Conservation (phyloP, 2,329 filamentous ascomycete species). For the Talaromyces islandicus region DNA sequence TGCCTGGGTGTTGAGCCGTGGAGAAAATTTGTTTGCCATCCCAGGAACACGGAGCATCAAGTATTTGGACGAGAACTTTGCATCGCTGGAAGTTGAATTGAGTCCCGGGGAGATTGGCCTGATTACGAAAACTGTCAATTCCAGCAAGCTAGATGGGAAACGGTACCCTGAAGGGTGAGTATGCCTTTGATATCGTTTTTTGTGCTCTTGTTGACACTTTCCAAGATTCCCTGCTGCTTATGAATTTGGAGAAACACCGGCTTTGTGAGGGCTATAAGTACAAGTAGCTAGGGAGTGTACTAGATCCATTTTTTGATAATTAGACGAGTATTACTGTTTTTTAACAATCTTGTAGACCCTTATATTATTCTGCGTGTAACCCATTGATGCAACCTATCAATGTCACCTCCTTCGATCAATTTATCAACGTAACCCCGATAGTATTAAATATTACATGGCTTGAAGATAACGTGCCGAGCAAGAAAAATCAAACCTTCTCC, state of each 20-base stretch:
- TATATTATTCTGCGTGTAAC: background rate
- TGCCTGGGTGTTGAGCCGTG: slow-evolving; percentile 37
- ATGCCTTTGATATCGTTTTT: background rate
- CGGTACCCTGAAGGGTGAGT: slow-evolving; percentile 7
- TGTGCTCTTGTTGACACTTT: background rate
- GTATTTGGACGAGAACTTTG: slow-evolving; percentile 9
- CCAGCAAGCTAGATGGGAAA: slow-evolving; percentile 2
- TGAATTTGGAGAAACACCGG: slow-evolving; percentile 9
- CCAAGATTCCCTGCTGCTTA: slow-evolving; percentile 3
- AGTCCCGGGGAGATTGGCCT: background rate
- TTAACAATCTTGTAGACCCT: background rate
- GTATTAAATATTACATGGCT: background rate
- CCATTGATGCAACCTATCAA: background rate
- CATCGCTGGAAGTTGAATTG: background rate
- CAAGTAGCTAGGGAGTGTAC: background rate
- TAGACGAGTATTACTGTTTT: background rate
- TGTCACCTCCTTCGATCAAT: background rate
- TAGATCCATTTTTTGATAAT: background rate
- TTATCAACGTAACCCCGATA: background rate
- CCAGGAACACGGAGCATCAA: slow-evolving; percentile 8
- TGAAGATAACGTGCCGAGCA: background rate
- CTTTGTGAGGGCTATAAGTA: background rate
- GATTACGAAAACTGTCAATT: background rate
- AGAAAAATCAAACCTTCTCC: background rate
- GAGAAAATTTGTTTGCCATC: slow-evolving; percentile 1